Base-by-base conservation (phyloP, 257 asterid species). In the Solanum etuberosum region DNA sequence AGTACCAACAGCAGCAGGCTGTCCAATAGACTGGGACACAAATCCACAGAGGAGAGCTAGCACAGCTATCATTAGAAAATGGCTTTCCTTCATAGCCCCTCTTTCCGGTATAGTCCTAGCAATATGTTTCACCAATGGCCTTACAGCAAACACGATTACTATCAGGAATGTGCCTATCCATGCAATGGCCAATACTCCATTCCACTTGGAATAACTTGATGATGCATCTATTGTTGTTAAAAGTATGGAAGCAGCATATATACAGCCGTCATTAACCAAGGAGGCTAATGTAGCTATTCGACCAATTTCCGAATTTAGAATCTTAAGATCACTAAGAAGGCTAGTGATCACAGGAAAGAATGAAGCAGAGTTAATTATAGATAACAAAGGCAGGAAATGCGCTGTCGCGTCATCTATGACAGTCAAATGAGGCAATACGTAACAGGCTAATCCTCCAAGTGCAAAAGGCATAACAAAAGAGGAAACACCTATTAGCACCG, bases 221-320 rank as follows among this genome's bases (percentile, higher is more conserved):
- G 89, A 67, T 9, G 87, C 12, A 11, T 88, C 74, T 0, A 93
- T 2, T 2, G 84, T 29, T 2, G 90, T 85, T 20, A 90, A 1
- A 38, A 87, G 2, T 3, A 86, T 3, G 4, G 89, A 87, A 35
- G 89, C 11, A 0, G 70, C 3, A 72, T 90, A 94, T 76, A 85
- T 90, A 89, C 91, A 92, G 3, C 72, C 9, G 54, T 93, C 98
- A 20, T 91, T 70, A 9, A 91, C 91, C 34, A 91, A 38, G 12
- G 95, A 84, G 0, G 95, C 91, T 8, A 90, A 77, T 5, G 95
- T 91, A 21, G 98, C 96, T 9, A 92, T 37, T 48, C 96, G 46
- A 1, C 98, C 98, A 4, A 94, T 70, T 37, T 94, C 95, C 0
- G 96, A 94, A 89, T 93, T 94, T 48, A 94, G 93, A 42, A 94